These are phyloP conservation scores for Trametes hirsuta DNA, from an alignment of 1,284 basidiomycete genomes.

Conservation along the genomic window DNA sequence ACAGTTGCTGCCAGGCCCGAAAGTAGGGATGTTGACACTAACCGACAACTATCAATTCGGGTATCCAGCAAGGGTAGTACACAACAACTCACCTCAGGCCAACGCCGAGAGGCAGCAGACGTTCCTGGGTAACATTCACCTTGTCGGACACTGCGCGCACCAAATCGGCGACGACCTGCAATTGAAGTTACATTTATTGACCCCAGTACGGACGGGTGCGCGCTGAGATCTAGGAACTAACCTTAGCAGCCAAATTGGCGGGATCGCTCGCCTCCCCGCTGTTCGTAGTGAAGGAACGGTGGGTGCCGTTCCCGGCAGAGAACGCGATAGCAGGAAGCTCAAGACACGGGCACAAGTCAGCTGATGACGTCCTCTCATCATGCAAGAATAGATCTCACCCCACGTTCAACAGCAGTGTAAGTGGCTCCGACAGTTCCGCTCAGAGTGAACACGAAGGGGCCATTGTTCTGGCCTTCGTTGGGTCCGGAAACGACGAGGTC, in stretches of 20 bases:
- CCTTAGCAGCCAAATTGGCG: conserved; percentile 31
- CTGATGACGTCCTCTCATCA: not conserved
- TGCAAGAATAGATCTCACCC: conserved; percentile 19
- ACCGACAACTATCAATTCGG: not conserved
- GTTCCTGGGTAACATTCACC: conserved; percentile 25
- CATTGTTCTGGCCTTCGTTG: conserved; percentile 34
- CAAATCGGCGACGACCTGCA: conserved; percentile 27
- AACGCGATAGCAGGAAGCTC: conserved; percentile 35
- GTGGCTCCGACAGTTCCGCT: conserved; percentile 36
- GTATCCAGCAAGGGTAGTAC: not conserved
- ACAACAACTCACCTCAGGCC: conserved; percentile 28
- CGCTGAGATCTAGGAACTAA: not conserved
- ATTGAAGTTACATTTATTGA: not conserved
- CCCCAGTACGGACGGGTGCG: not conserved
- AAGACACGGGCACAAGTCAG: not conserved
- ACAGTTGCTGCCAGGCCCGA: conserved; percentile 30
- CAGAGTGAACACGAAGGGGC: conserved; percentile 32
- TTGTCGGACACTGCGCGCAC: conserved; percentile 29
- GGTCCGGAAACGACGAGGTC: conserved; percentile 35
- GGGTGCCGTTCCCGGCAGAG: conserved; percentile 34
- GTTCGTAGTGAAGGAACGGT: conserved; percentile 35
- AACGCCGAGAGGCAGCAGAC: conserved; percentile 31
- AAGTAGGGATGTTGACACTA: conserved; percentile 32
- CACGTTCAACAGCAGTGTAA: conserved; percentile 32
- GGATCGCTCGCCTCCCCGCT: conserved; percentile 29